Percentiles rank a stretch among this genome's conserved stretches.
Evolutionary conservation across 305 asterid genomes (phyloP).

Genomic region (Petunia hybrid): DNA sequence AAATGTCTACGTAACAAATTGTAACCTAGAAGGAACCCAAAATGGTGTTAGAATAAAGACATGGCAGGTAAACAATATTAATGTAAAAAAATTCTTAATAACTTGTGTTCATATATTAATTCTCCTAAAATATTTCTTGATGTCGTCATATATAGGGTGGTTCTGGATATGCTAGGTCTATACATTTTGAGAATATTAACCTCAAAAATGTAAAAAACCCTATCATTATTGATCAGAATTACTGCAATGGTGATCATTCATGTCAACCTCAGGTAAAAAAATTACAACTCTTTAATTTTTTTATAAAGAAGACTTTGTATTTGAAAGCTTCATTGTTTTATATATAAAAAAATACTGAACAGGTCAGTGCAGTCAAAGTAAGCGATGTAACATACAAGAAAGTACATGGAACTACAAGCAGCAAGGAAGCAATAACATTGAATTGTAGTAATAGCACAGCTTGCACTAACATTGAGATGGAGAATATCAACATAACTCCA

Average conservation of each 20-base stretch:
- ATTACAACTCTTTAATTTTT: neutral
- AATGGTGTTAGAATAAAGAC: conserved; percentile 43
- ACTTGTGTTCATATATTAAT: neutral
- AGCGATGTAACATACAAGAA: conserved; percentile 32
- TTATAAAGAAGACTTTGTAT: neutral
- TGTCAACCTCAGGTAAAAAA: conserved; percentile 30
- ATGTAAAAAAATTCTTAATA: neutral
- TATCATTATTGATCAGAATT: conserved; percentile 36
- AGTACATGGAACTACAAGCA: conserved; percentile 26
- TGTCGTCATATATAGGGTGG: conserved; percentile 32
- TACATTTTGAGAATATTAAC: conserved; percentile 32
- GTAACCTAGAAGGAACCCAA: conserved; percentile 29
- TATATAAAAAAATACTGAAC: neutral
- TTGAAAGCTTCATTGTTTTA: neutral
- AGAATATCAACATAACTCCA: conserved; percentile 31
- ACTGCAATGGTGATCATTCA: conserved; percentile 32
- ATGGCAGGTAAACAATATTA: conserved; percentile 38
- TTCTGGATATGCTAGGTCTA: conserved; percentile 30
- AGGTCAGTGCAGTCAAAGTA: conserved; percentile 32
- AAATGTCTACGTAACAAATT: conserved; percentile 20
- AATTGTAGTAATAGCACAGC: conserved; percentile 28
- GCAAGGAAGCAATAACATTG: conserved; percentile 31
- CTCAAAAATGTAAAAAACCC: conserved; percentile 35
- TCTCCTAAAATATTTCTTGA: neutral
- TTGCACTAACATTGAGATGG: conserved; percentile 33